Evolutionary conservation across 345 rosid genomes (phyloP), one percentile per base, ranked within the genome.

Genomic region (Eucalyptus pauciflora): DNA sequence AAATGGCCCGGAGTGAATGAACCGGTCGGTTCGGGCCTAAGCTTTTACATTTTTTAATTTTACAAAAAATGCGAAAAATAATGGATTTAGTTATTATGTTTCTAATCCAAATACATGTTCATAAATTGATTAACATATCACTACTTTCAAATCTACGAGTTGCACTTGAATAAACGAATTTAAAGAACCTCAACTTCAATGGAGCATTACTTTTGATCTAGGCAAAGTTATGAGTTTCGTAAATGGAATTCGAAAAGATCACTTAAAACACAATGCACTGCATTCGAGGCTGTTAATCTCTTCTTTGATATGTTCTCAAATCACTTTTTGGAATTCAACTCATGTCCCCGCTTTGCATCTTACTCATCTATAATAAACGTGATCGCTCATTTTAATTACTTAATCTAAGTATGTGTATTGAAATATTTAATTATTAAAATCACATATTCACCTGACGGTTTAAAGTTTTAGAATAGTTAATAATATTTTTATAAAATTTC

Each of bases 361-460:
- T 0, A 31, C 43, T 67, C 24, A 16, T 67, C 16, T 31, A 31
- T 4, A 20, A 31, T 37, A 16, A 69, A n/a, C 1, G 13, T 1
- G 12, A 0, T 1, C 1, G 0, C 31, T 60, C 16, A 27, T 60
- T 27, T 56, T 56, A 20, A 56, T 56, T 56, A 18, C 1, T 18
- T 52, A 52, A 7, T 9, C 4, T 52, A 52, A 52, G 1, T 7
- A 18, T 18, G 4, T 18, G 4, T 50, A 3, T 52, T 52, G 17
- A 1, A 7, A 52, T 7, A 52, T 52, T 52, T 52, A 52, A 52
- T 3, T 17, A 52, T 18, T 18, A 1, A 52, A 18, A 52, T 52
- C 4, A 52, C 2, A 0, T 52, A 52, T 52, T 52, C 1, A 0
- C 24, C 24, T 7, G 2, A 1, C 4, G 1, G 0, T 5, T 52